A percentile compares a stretch with the other conserved stretches of the same genome.
These are phyloP conservation scores for Jackrogersella minutella DNA, from an alignment of 495 filamentous ascomycete genomes.

Conservation along the genomic window DNA sequence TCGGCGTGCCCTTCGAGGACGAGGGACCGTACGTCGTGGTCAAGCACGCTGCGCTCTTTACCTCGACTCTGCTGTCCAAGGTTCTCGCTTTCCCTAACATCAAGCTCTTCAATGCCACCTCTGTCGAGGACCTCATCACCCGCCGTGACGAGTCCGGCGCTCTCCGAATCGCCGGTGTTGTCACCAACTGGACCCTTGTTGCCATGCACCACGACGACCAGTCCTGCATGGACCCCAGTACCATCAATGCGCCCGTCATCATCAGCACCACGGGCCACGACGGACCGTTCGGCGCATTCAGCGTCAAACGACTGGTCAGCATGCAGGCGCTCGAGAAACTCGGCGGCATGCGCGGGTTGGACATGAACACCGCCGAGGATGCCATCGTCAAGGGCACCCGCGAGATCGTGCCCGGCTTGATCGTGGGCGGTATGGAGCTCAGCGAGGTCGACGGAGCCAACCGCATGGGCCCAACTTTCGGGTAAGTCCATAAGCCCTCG, in stretches of 20 bases:
- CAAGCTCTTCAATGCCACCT: slow-evolving; percentile 94
- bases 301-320: slow-evolving; percentile 80
- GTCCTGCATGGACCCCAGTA: slow-evolving; percentile 95
- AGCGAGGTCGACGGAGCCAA: slow-evolving; percentile 90
- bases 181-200: slow-evolving; percentile 94
- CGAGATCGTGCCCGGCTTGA: slow-evolving; percentile 84
- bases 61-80: slow-evolving; percentile 80
- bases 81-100: slow-evolving; percentile 86
- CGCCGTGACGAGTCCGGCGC: slow-evolving; percentile 58
- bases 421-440: slow-evolving; percentile 94
- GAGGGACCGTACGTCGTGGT: slow-evolving; percentile 88
- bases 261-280: slow-evolving; percentile 92
- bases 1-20: slow-evolving; percentile 86
- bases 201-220: slow-evolving; percentile 91
- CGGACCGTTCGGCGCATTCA: slow-evolving; percentile 89
- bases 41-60: slow-evolving; percentile 93
- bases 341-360: slow-evolving; percentile 88
- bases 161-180: slow-evolving; percentile 82
- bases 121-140: slow-evolving; percentile 90
- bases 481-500: slow-evolving; percentile 48
- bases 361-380: slow-evolving; percentile 90
- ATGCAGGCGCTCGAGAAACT: slow-evolving; percentile 84
- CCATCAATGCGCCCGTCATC: slow-evolving; percentile 86
- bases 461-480: slow-evolving; percentile 66
- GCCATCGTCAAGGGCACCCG: slow-evolving; percentile 89